Evolutionary conservation across 1,284 basidiomycete species (phyloP).

Genomic region (Kwoniella shivajii): DNA sequence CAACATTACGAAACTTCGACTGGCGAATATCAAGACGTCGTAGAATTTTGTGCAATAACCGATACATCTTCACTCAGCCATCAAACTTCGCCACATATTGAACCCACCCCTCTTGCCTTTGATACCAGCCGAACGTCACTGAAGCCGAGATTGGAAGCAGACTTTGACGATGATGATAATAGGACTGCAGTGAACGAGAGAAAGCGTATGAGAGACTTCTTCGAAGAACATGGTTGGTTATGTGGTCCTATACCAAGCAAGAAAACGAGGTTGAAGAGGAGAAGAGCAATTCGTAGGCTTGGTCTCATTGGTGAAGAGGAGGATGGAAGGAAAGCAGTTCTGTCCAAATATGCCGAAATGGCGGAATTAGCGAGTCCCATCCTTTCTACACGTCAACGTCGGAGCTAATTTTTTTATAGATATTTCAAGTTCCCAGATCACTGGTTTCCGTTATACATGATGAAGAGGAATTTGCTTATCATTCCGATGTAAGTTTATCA

Average conservation of each 20-base stretch:
- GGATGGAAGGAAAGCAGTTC: conserved; percentile 26
- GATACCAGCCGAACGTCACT: conserved; percentile 1
- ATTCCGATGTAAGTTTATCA: neutral
- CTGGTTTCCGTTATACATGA: conserved; percentile 5
- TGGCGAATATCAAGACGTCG: neutral
- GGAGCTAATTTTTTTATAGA: conserved; percentile 11
- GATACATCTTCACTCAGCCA: neutral
- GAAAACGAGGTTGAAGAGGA: conserved; percentile 12
- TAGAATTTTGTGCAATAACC: neutral
- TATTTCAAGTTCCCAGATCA: conserved; percentile 13
- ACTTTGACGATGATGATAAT: conserved; percentile 10
- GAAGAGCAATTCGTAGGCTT: conserved; percentile 30
- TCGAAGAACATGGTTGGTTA: conserved; percentile 40
- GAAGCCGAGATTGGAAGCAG: neutral
- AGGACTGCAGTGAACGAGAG: conserved; percentile 25
- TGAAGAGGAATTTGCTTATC: conserved; percentile 10
- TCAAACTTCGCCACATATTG: neutral
- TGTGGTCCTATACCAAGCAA: conserved; percentile 27
- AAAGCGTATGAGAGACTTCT: conserved; percentile 26
- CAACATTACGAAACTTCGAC: neutral
- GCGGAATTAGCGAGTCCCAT: conserved; percentile 31
- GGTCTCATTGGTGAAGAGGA: conserved; percentile 33
- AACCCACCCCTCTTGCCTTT: conserved; percentile 5
- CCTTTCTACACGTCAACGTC: neutral
- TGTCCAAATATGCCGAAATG: conserved; percentile 44